Evolutionary conservation across 371 early-diverging fungal genomes (phyloP), one percentile per base, ranked within the genome.

Genomic region (Mucor piriformis): DNA sequence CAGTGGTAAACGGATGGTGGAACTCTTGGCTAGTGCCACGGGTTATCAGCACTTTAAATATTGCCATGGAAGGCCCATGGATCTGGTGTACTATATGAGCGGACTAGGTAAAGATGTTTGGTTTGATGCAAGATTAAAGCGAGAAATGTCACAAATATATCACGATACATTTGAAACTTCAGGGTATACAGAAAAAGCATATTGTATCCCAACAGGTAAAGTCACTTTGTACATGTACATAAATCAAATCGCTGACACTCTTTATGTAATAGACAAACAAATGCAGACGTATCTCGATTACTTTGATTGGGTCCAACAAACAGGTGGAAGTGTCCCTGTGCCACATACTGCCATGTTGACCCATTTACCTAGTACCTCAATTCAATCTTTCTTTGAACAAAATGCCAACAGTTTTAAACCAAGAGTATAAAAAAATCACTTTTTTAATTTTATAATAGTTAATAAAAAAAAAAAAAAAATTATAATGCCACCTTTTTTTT

Each of bases 351-450:
- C 50, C 3, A 61, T 72, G 65, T 59, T 72, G n/a, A 65, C 60
- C n/a, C 52, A 57, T 8, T 21, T 48, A 20, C 54, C 64, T 15
- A 43, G 52, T 40, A 43, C 56, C 43, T 32, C 62, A 6, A 38
- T 68, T 15, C 53, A 61, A 34, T 18, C 25, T 1, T 72, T 72
- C 38, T 72, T 72, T 49, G 46, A 54, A 27, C 53, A 65, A 21
- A 64, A 72, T 47, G 72, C 72, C 8, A 67, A 72, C 44, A 59
- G 50, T 12, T 72, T 72, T 23, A 72, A 72, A 37, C 72, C 72
- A 24, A 57, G 69, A 59, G 69, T 68, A 16, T 57, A 57, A 49
- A 11, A 21, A 33, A 50, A 35, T 18, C 15, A n/a, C 52, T 35
- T 21, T 27, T 49, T 29, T n/a, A 25, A 12, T 46, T 46, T 46